A percentile compares a stretch with the other conserved stretches of the same genome.
These are phyloP conservation scores for Fusarium heterosporum DNA, from an alignment of 2,329 filamentous ascomycete genomes.

Conservation along the genomic window DNA sequence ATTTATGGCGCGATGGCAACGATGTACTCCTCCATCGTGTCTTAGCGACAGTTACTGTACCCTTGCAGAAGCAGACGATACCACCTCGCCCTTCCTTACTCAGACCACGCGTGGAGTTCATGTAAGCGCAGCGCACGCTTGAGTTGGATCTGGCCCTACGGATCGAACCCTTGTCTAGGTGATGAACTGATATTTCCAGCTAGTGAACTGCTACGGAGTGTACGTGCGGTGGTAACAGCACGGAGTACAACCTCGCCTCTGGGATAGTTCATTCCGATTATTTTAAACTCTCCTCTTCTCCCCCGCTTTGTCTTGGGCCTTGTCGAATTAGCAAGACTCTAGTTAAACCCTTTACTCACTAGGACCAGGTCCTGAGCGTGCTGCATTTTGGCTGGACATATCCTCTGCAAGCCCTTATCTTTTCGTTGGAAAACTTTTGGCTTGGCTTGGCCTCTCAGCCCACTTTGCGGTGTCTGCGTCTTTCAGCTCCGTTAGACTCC, in stretches of 20 bases:
- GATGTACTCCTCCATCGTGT: background rate
- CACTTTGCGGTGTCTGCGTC: slow-evolving; percentile 3
- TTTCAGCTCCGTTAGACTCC: slow-evolving; percentile 42
- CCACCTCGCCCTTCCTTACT: slow-evolving; percentile 28
- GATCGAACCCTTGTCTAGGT: slow-evolving; percentile 7
- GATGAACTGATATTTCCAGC: slow-evolving; percentile 39
- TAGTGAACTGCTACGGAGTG: background rate
- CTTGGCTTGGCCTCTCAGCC: slow-evolving; percentile 14
- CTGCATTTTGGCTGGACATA: slow-evolving; percentile 16
- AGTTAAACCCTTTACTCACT: slow-evolving; percentile 9
- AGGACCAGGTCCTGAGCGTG: slow-evolving; percentile 22
- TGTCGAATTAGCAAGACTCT: slow-evolving; percentile 37
- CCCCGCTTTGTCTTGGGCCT: slow-evolving; percentile 24
- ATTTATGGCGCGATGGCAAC: background rate
- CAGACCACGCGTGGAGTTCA: slow-evolving; percentile 45
- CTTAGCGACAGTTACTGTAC: slow-evolving; percentile 7
- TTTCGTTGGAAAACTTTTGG: background rate
- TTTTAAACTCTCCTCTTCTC: slow-evolving; percentile 13
- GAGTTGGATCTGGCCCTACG: slow-evolving; percentile 1
- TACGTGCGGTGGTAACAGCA: too few relatives aligned
- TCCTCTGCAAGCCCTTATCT: slow-evolving; percentile 11
- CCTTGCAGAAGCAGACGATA: slow-evolving; percentile 22
- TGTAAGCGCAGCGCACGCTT: slow-evolving; percentile 32
- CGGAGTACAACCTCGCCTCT: slow-evolving; percentile 19
- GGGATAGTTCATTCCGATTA: background rate